Percentiles rank a stretch among this genome's conserved stretches.
These are phyloP conservation scores for Carex parvula DNA, from an alignment of 176 grass and related monocot genomes.

Conservation along the genomic window DNA sequence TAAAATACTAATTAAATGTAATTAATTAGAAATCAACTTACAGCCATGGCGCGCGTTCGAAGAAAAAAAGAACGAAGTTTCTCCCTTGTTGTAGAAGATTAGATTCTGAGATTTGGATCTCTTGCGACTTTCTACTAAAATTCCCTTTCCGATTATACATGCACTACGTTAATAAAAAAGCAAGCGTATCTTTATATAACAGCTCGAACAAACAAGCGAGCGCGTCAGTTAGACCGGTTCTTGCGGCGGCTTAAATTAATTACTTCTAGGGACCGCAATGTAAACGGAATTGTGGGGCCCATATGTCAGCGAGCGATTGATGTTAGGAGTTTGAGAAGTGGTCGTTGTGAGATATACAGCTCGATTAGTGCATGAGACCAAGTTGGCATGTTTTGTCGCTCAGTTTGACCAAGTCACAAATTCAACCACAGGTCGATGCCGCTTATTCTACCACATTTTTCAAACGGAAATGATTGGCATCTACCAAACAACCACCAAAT, in stretches of 20 bases:
- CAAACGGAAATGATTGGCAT: background rate
- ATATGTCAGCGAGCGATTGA: background rate
- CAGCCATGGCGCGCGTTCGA: slow-evolving; percentile 19
- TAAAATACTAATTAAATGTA: background rate
- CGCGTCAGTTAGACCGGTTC: slow-evolving; percentile 22
- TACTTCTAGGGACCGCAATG: background rate
- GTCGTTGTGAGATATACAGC: background rate
- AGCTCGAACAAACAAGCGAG: background rate
- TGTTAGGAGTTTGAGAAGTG: background rate
- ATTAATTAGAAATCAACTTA: background rate
- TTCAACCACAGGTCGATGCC: background rate
- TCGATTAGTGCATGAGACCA: background rate
- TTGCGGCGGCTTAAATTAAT: background rate
- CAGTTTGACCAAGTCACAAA: slow-evolving; percentile 2
- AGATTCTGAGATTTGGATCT: background rate
- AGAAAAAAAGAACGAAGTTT: background rate
- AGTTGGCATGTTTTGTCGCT: background rate
- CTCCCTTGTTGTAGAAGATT: background rate
- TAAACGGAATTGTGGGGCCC: background rate
- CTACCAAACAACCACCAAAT: background rate
- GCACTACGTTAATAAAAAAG: background rate
- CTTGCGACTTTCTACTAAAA: background rate
- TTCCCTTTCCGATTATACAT: background rate
- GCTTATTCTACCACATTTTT: background rate
- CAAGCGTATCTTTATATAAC: background rate